Evolutionary conservation across 106 monocot genomes (phyloP).

Genomic region (Platanthera zijinensis): DNA sequence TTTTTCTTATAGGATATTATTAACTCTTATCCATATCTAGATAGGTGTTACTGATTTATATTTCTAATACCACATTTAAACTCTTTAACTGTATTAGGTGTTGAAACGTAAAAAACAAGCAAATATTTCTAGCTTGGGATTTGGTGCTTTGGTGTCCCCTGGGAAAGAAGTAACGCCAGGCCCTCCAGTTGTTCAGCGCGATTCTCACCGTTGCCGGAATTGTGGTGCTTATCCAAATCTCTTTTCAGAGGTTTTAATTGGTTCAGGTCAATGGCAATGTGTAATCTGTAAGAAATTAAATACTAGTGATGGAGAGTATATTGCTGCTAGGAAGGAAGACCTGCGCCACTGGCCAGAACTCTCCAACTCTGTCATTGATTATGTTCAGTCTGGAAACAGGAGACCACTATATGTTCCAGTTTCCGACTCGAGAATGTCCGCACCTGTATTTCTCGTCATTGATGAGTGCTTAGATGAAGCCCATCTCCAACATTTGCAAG

Average conservation of each 20-base stretch:
- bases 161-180: slow-evolving; percentile 76
- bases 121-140: slow-evolving; percentile 76
- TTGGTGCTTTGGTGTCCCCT: slow-evolving; percentile 88
- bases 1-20: background rate
- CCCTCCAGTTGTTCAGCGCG: slow-evolving; percentile 65
- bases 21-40: background rate
- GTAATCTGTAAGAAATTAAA: slow-evolving; percentile 82
- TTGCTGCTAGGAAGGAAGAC: slow-evolving; percentile 55
- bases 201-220: slow-evolving; percentile 77
- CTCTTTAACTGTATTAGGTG: slow-evolving; percentile 31
- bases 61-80: background rate
- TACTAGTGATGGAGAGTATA: slow-evolving; percentile 66
- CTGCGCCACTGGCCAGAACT: slow-evolving; percentile 69
- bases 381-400: slow-evolving; percentile 66
- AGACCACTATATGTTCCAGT: slow-evolving; percentile 71
- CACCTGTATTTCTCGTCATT: slow-evolving; percentile 82
- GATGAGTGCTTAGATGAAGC: slow-evolving; percentile 97
- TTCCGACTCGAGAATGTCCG: slow-evolving; percentile 59
- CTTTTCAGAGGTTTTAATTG: slow-evolving; percentile 67
- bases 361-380: slow-evolving; percentile 59
- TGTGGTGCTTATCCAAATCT: slow-evolving; percentile 89
- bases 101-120: slow-evolving; percentile 69
- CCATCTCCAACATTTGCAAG: slow-evolving; percentile 88
- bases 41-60: background rate
- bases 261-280: slow-evolving; percentile 96